phyloP scores from a whole-genome alignment of 2,329 filamentous ascomycete genomes.

The Aureobasidium pullulans region DNA sequence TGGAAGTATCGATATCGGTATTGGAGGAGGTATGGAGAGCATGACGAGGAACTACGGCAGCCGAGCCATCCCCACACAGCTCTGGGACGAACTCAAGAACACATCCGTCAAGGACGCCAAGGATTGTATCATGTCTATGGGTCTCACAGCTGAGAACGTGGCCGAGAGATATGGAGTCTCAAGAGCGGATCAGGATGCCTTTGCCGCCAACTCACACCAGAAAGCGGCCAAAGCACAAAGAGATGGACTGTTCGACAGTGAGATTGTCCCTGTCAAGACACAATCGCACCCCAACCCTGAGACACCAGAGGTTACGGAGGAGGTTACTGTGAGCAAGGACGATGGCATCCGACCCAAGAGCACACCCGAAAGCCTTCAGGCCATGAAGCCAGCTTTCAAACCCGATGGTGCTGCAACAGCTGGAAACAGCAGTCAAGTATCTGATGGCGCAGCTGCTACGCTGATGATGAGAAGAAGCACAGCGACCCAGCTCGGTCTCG shows the following conservation, averaged over 20 bases:
- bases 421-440: conserved; percentile 78
- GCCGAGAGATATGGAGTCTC: conserved; percentile 66
- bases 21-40: conserved; percentile 89
- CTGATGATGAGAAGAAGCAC: conserved; percentile 80
- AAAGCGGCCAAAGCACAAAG: conserved; percentile 65
- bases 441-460: conserved; percentile 77
- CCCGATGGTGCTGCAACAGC: conserved; percentile 70
- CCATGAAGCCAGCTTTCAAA: conserved; percentile 81
- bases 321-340: conserved; percentile 64
- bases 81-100: conserved; percentile 67
- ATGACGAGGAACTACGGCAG: conserved; percentile 89
- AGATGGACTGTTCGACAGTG: conserved; percentile 62
- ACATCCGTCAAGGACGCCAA: conserved; percentile 59
- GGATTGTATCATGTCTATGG: conserved; percentile 94
- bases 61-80: conserved; percentile 72
- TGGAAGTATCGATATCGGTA: conserved; percentile 63
- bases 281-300: conserved; percentile 58
- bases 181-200: conserved; percentile 71
- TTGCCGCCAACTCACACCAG: conserved; percentile 67
- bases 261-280: conserved; percentile 76
- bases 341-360: conserved; percentile 72
- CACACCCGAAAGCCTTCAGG: conserved; percentile 61
- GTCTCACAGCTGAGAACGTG: conserved; percentile 82
- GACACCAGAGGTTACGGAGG: conserved; percentile 40
- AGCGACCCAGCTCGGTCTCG: conserved; percentile 64